Evolutionary conservation across 2,329 filamentous ascomycete species (phyloP).

Genomic region (Hypoxylon sp.): DNA sequence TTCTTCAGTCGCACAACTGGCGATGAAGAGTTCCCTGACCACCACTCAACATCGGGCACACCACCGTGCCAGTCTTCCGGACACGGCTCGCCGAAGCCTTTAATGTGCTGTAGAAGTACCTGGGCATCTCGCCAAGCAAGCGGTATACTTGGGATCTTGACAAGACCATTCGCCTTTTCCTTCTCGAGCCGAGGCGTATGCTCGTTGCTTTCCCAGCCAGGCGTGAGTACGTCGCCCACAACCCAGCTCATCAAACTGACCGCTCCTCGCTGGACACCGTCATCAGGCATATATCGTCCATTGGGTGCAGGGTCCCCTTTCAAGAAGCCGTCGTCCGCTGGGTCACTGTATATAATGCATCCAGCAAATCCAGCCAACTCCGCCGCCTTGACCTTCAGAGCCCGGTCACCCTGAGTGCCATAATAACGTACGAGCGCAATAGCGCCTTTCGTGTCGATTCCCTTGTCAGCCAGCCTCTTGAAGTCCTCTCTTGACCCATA

Average conservation of each 20-base stretch:
- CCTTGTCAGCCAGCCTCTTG: slow-evolving; percentile 76
- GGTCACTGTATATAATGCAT: slow-evolving; percentile 94
- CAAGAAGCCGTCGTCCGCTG: slow-evolving; percentile 84
- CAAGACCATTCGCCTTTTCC: slow-evolving; percentile 79
- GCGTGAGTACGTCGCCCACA: slow-evolving; percentile 91
- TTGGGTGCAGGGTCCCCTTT: slow-evolving; percentile 81
- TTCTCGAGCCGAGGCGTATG: slow-evolving; percentile 76
- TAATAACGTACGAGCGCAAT: slow-evolving; percentile 88
- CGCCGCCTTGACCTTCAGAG: slow-evolving; percentile 90
- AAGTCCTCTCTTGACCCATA: slow-evolving; percentile 91
- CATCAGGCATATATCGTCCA: slow-evolving; percentile 83
- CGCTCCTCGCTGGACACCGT: slow-evolving; percentile 85
- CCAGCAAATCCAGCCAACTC: slow-evolving; percentile 88
- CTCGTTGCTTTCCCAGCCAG: slow-evolving; percentile 83
- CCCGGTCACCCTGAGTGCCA: slow-evolving; percentile 79
- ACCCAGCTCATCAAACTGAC: slow-evolving; percentile 88
- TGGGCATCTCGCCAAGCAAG: slow-evolving; percentile 92
- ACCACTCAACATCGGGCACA: slow-evolving; percentile 86
- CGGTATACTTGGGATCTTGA: slow-evolving; percentile 89
- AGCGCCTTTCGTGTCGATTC: slow-evolving; percentile 81
- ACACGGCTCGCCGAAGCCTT: slow-evolving; percentile 79
- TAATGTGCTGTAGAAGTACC: slow-evolving; percentile 79
- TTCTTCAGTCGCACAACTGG: slow-evolving; percentile 88
- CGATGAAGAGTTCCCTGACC: slow-evolving; percentile 82
- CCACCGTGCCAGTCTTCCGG: slow-evolving; percentile 81